These are phyloP conservation scores for Eucalyptus erythrocorys DNA, from an alignment of 345 rosid genomes.

Conservation along the genomic window DNA sequence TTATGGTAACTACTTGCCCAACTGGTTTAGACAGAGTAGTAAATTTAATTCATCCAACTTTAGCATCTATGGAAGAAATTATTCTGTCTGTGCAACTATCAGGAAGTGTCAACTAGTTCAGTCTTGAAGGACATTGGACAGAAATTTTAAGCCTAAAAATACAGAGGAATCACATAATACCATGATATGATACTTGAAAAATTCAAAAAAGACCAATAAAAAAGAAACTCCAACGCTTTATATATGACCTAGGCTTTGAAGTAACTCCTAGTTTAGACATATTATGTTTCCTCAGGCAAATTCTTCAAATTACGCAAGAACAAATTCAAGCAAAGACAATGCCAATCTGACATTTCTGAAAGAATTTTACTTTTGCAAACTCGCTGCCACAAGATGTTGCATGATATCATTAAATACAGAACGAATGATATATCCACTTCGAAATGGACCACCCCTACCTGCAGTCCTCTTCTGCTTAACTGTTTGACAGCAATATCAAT, in stretches of 20 bases:
- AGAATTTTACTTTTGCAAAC: background rate
- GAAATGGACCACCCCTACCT: slow-evolving; percentile 24
- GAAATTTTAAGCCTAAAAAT: background rate
- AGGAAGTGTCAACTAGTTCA: background rate
- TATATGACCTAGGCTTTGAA: background rate
- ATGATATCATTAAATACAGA: background rate
- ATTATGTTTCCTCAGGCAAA: background rate
- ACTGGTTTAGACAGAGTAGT: background rate
- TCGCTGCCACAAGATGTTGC: background rate
- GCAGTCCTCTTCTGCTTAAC: slow-evolving; percentile 80
- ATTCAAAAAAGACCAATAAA: background rate
- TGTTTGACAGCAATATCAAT: slow-evolving; percentile 94
- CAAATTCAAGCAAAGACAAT: background rate
- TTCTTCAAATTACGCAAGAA: background rate
- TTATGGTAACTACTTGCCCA: background rate
- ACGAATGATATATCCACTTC: background rate
- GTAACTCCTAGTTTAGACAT: background rate
- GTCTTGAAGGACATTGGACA: background rate
- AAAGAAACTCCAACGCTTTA: background rate
- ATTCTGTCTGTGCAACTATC: background rate
- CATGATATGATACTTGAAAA: background rate
- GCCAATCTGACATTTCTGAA: background rate
- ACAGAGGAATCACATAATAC: background rate
- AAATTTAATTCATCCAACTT: background rate
- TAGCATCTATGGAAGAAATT: background rate